Evolutionary conservation across 2,329 filamentous ascomycete genomes (phyloP), one percentile per base, ranked within the genome.

Genomic region (Parasarocladium wereldwijsianum): DNA sequence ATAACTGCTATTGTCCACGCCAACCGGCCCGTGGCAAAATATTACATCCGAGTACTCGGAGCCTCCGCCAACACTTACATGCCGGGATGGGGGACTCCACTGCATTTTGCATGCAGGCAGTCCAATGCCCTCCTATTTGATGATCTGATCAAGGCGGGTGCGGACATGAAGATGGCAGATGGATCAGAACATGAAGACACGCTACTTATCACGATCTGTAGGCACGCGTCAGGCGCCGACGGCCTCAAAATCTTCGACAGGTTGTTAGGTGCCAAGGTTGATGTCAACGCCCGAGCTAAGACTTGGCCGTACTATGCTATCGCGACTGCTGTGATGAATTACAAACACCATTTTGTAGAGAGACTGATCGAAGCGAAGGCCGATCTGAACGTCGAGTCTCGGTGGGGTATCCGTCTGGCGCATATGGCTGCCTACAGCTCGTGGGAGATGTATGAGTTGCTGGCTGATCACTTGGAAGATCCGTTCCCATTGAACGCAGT

Each of bases 61-160:
- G 33, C 18, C 4, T 16, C 21, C 18, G 27, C 23, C 18, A 22
- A 29, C 18, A 13, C 21, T 14, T 22, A 13, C 13, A 4, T 12
- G 6, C 5, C 27, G 8, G 17, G 13, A 6, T 14, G 26, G 0
- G 15, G 3, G 1, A 43, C 38, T 4, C 36, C 38, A 11, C 32
- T 49, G 1, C 46, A 49, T 8, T 15, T 29, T 6, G 18, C 27
- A 7, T 29, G 27, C 12, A 22, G 12, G 13, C 21, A 12, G 4
- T n/a, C 27, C 5, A 17, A 29, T 4, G 13, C 10, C 5, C n/a
- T 8, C 18, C 18, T 20, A 4, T 29, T 29, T 19, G 16, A 14
- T 10, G 18, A 14, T 13, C 18, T 29, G 14, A 22, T 29, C 27
- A n/a, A 14, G 10, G 6, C 15, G 6, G 27, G 18, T 13, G 27